A percentile compares a stretch with the other conserved stretches of the same genome.
Conservation (phyloP, 2,329 filamentous ascomycete species). For the Fusarium gaditjirri region DNA sequence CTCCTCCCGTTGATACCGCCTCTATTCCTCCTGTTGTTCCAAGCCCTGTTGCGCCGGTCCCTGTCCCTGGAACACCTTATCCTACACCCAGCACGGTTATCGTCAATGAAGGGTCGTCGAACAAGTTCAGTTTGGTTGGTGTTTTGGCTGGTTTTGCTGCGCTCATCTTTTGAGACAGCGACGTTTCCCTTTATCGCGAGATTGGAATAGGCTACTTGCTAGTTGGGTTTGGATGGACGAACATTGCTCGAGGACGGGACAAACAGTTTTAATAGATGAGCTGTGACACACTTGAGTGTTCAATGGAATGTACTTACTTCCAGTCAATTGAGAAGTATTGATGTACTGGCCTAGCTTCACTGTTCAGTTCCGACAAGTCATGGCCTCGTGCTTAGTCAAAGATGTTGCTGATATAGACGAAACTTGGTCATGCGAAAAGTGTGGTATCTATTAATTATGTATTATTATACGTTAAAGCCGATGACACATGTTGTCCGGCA, state of each 20-base stretch:
- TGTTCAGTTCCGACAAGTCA: not conserved
- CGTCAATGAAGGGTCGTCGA: conserved; percentile 29
- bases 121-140: conserved; percentile 32
- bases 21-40: not conserved
- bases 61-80: conserved; percentile 12
- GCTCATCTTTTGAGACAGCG: conserved; percentile 22
- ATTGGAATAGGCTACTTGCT: not conserved
- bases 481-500: not conserved
- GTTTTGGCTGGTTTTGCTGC: conserved; percentile 39
- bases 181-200: not conserved
- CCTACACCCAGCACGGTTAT: conserved; percentile 23
- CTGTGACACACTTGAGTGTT: not conserved
- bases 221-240: not conserved
- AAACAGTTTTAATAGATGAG: not conserved
- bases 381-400: not conserved
- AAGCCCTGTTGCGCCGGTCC: not conserved
- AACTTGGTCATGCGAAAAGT: not conserved
- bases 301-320: conserved; percentile 23
- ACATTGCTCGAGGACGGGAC: not conserved
- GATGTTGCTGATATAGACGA: not conserved
- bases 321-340: not conserved
- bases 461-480: conserved; percentile 2
- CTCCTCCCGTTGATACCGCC: conserved; percentile 1
- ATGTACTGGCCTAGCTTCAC: not conserved
- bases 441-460: conserved; percentile 26